Evolutionary conservation across 2,329 filamentous ascomycete species (phyloP).

Genomic region (Talaromyces rugulosus): DNA sequence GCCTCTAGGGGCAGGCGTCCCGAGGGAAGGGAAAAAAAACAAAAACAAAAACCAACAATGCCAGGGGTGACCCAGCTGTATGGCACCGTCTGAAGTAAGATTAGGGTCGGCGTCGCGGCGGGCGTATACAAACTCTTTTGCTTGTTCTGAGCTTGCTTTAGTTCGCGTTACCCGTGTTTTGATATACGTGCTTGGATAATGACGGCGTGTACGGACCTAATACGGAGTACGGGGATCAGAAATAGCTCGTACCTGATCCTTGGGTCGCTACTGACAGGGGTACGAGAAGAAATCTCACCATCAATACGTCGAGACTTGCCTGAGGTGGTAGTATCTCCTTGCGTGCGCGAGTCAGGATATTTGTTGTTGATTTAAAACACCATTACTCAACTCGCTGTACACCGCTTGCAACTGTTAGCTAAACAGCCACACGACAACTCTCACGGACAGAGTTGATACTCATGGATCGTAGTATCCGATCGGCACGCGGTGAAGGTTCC

Average conservation of each 20-base stretch:
- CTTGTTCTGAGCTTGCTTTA: neutral
- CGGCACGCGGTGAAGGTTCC: too few species aligned
- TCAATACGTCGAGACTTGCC: neutral
- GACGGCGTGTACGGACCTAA: neutral
- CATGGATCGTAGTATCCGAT: too few species aligned
- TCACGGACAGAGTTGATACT: too few species aligned
- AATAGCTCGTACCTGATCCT: neutral
- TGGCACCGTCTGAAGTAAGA: neutral
- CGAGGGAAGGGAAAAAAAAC: neutral
- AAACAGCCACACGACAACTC: neutral
- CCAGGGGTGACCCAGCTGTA: neutral
- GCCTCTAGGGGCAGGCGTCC: neutral
- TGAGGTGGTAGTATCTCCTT: neutral
- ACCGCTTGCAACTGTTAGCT: neutral
- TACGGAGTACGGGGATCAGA: neutral
- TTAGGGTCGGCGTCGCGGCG: neutral
- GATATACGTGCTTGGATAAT: neutral
- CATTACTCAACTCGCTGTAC: neutral
- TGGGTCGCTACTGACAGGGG: neutral
- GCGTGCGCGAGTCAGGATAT: neutral
- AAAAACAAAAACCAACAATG: neutral
- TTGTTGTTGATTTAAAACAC: neutral
- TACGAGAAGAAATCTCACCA: neutral
- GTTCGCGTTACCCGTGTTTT: neutral
- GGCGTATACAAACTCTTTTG: neutral